A percentile compares a stretch with the other conserved stretches of the same genome.
phyloP scores from a whole-genome alignment of 306 rosid species.

The Lathyrus tuberosus region DNA sequence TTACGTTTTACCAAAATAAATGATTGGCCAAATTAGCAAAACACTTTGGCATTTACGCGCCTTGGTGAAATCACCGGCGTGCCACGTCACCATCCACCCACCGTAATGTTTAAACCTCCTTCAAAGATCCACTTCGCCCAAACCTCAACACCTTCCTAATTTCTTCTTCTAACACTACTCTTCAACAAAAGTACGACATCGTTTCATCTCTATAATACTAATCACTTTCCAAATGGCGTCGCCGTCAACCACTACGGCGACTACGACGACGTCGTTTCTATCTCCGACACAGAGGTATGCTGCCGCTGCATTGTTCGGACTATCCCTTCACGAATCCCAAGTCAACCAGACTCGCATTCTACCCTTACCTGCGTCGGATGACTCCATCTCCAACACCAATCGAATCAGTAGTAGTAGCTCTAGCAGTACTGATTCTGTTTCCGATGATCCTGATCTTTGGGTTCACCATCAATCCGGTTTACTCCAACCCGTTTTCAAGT shows the following conservation, averaged over 20 bases:
- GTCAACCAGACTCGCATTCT: conserved; percentile 58
- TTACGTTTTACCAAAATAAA: no score
- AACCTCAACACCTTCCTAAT: background rate
- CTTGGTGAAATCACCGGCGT: background rate
- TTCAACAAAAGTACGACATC: background rate
- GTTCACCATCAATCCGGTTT: conserved; percentile 60
- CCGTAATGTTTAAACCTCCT: background rate
- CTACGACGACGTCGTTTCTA: conserved; percentile 50
- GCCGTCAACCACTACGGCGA: conserved; percentile 32
- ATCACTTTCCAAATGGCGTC: conserved; percentile 37
- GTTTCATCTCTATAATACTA: background rate
- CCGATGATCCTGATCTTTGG: conserved; percentile 80
- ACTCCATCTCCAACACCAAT: conserved; percentile 18
- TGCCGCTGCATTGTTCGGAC: conserved; percentile 67
- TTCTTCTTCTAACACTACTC: background rate
- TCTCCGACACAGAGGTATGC: conserved; percentile 77
- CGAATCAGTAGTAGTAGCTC: conserved; percentile 59
- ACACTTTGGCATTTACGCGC: no score
- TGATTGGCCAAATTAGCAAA: no score
- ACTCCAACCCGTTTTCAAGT: conserved; percentile 77
- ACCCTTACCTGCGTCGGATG: conserved; percentile 37
- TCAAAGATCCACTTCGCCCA: background rate
- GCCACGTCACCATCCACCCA: background rate
- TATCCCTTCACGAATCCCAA: conserved; percentile 78
- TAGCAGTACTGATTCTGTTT: conserved; percentile 58